A percentile compares a stretch with the other conserved stretches of the same genome.
These are phyloP conservation scores for Penicillium pulvis DNA, from an alignment of 495 filamentous ascomycete species.

Conservation along the genomic window DNA sequence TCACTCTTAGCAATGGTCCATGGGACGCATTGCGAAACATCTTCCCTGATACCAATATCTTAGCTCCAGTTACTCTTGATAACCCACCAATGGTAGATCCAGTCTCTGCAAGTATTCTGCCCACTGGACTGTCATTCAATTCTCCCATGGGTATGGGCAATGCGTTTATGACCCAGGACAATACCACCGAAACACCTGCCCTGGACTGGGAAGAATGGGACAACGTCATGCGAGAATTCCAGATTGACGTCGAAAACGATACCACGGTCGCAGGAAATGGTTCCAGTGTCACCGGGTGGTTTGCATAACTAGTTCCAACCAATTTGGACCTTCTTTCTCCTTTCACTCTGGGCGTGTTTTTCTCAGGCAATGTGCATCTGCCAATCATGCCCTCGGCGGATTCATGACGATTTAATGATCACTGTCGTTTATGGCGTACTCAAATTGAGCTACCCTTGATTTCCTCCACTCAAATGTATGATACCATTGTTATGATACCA, in stretches of 20 bases:
- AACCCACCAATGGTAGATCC: conserved; percentile 14
- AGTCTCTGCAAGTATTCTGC: conserved; percentile 7
- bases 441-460: neutral
- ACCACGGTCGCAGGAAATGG: conserved; percentile 22
- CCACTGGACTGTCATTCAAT: conserved; percentile 14
- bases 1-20: conserved; percentile 37
- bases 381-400: neutral
- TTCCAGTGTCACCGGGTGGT: conserved; percentile 38
- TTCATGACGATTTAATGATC: conserved; percentile 9
- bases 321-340: conserved; percentile 1
- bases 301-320: conserved; percentile 18
- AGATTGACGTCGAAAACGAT: conserved; percentile 43
- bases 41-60: conserved; percentile 35
- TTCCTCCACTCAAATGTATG: neutral
- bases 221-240: conserved; percentile 53
- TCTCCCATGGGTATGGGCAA: conserved; percentile 3
- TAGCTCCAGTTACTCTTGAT: conserved; percentile 22
- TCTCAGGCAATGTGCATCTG: neutral
- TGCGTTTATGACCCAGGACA: conserved; percentile 18
- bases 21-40: conserved; percentile 31
- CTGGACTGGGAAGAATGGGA: conserved; percentile 52
- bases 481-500: neutral
- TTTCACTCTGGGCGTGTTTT: neutral
- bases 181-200: conserved; percentile 7
- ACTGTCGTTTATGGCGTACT: neutral